Evolutionary conservation across 805 yeast genomes (phyloP).

Genomic region (Candida palmyrensis): DNA sequence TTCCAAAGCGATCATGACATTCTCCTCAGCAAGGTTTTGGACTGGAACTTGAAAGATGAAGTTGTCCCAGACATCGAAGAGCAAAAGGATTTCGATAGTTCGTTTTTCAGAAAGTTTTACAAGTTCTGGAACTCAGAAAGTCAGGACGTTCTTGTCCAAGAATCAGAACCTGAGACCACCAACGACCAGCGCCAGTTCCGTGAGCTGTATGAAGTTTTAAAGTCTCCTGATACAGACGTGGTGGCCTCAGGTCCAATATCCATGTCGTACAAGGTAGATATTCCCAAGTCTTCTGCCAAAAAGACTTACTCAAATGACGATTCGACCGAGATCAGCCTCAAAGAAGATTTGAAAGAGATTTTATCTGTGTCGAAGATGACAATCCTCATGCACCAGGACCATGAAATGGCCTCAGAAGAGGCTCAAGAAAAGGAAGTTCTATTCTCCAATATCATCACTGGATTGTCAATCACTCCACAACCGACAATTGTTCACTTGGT

Average conservation of each 20-base stretch:
- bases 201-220: neutral
- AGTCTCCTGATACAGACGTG: neutral
- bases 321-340: constrained; percentile 10
- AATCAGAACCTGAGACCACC: too few relatives aligned
- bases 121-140: neutral
- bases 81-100: neutral
- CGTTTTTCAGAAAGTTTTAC: neutral
- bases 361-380: constrained; percentile 25
- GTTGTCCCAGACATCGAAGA: neutral
- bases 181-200: neutral
- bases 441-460: constrained; percentile 14
- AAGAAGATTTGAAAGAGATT: constrained; percentile 25
- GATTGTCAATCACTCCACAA: constrained; percentile 26
- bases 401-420: neutral
- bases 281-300: neutral
- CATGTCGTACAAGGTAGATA: neutral
- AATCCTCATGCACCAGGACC: constrained; percentile 16
- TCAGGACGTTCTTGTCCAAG: neutral
- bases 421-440: constrained; percentile 8
- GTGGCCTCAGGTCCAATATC: neutral
- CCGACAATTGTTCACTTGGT: constrained; percentile 24
- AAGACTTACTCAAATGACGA: constrained; percentile 1
- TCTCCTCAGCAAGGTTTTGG: constrained; percentile 1
- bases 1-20: constrained; percentile 2
- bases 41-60: neutral